Evolutionary conservation across 306 rosid genomes (phyloP), one percentile per base, ranked within the genome.

Genomic region (Potentilla sterilis): DNA sequence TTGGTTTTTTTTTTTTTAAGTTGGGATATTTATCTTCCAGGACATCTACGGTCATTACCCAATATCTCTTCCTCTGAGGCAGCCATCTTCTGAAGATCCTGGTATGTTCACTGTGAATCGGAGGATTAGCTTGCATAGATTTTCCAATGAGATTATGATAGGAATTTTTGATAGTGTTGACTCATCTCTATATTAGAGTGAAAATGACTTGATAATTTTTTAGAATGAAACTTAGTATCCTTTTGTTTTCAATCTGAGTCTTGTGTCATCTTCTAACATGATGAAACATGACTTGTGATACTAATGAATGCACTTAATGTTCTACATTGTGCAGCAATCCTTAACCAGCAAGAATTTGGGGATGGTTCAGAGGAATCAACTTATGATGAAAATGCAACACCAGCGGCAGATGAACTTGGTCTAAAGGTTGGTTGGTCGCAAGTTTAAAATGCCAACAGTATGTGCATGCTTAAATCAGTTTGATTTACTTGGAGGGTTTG

Each of bases 11-110:
- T 0, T 73, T 70, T 68, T 68, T 64, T 51, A 69, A 12, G 51
- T 57, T 76, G 75, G 74, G 83, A 83, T 80, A 81, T 46, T 80
- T 70, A 0, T 54, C 3, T 67, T 87, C 65, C 86, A 92, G 97
- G 93, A 92, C 85, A 86, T 86, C 18, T 75, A 84, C 81, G 79
- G 86, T 74, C 64, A 86, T 77, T 90, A 88, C 82, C 98, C 96
- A 16, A 54, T 54, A 75, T 80, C 90, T 75, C 97, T 90, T 84
- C 93, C 97, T 70, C 4, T 87, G 84, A 86, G 97, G 81, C 87
- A 82, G 73, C 97, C 93, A 18, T 87, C 90, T 90, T 85, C 91
- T 9, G 96, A 97, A 78, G 82, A 92, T 83, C 97, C 97, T 81
- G 96, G 97, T 92, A 85, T 37, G 81, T 85, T 66, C 54, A 28